Evolutionary conservation across 192 early-diverging fungal species (phyloP).

Genomic region (Dissophora ornata): DNA sequence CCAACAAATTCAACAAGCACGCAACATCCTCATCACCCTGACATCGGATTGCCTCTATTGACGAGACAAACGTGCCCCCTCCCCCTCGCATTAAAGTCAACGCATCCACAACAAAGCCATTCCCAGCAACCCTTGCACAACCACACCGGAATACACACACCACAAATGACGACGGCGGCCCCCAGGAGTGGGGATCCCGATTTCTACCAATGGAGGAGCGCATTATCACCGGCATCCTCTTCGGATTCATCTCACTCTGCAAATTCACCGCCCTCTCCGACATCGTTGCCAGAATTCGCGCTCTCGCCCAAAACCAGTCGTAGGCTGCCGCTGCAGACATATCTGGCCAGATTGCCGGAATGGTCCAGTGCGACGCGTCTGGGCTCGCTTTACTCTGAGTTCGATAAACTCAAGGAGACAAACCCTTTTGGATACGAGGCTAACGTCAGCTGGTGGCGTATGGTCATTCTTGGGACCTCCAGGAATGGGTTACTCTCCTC

Average conservation of each 20-base stretch:
- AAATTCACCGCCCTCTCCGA: conserved; percentile 4
- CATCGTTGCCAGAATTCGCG: conserved; percentile 14
- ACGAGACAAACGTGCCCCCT: too few relatives aligned
- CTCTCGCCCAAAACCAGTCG: conserved; percentile 13
- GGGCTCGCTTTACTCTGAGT: conserved; percentile 58
- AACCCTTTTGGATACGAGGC: conserved; percentile 58
- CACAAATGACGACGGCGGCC: conserved; percentile 7
- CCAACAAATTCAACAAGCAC: too few relatives aligned
- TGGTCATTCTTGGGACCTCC: conserved; percentile 46
- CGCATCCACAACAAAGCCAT: too few relatives aligned
- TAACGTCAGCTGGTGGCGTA: conserved; percentile 56
- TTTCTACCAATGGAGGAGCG: conserved; percentile 17
- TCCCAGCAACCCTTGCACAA: too few relatives aligned
- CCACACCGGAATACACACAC: not conserved
- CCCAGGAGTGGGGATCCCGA: conserved; percentile 10
- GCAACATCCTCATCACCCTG: too few relatives aligned
- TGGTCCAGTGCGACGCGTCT: conserved; percentile 47
- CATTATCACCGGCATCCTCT: conserved; percentile 1
- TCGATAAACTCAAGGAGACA: conserved; percentile 53
- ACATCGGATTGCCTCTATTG: too few relatives aligned
- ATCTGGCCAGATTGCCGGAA: conserved; percentile 30
- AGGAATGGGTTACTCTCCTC: conserved; percentile 44
- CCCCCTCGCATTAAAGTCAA: too few relatives aligned
- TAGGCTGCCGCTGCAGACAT: conserved; percentile 28
- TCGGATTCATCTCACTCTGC: not conserved